A percentile compares a stretch with the other conserved stretches of the same genome.
These are phyloP conservation scores for Sugiyamaella boreocaroliniensis DNA, from an alignment of 805 yeast species.

Conservation along the genomic window DNA sequence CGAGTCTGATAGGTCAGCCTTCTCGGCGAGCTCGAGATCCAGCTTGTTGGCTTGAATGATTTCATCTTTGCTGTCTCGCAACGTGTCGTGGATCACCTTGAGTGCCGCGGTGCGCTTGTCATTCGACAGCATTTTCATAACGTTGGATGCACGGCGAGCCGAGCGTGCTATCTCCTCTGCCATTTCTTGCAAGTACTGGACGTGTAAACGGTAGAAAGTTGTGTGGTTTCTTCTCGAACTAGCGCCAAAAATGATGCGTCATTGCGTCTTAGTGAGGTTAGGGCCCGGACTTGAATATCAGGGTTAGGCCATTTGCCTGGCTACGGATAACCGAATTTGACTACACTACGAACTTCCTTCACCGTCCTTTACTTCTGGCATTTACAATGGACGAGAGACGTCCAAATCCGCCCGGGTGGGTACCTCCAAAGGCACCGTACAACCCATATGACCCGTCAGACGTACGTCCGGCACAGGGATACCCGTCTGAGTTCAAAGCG, in stretches of 20 bases:
- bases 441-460: slow-evolving; percentile 80
- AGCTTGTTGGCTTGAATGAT: slow-evolving; percentile 66
- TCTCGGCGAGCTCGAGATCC: slow-evolving; percentile 66
- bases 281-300: not conserved
- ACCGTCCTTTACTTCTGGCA: not conserved
- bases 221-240: not conserved
- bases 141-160: slow-evolving; percentile 79
- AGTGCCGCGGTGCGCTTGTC: slow-evolving; percentile 70
- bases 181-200: slow-evolving; percentile 9
- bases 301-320: no score
- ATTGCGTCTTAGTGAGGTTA: not conserved
- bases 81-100: slow-evolving; percentile 61
- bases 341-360: no score
- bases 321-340: not conserved
- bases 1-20: slow-evolving; percentile 57
- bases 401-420: slow-evolving; percentile 24
- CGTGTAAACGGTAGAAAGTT: not conserved
- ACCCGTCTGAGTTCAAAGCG: slow-evolving; percentile 70
- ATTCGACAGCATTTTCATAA: slow-evolving; percentile 69
- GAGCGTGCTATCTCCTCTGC: slow-evolving; percentile 73
- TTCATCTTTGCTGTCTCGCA: slow-evolving; percentile 49
- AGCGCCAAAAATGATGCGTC: not conserved
- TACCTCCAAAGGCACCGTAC: slow-evolving; percentile 72
- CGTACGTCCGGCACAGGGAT: slow-evolving; percentile 72
- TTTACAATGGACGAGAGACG: slow-evolving; percentile 15